Conservation (phyloP, 805 yeast genomes). For the Lipomyces yamanashiensis region DNA sequence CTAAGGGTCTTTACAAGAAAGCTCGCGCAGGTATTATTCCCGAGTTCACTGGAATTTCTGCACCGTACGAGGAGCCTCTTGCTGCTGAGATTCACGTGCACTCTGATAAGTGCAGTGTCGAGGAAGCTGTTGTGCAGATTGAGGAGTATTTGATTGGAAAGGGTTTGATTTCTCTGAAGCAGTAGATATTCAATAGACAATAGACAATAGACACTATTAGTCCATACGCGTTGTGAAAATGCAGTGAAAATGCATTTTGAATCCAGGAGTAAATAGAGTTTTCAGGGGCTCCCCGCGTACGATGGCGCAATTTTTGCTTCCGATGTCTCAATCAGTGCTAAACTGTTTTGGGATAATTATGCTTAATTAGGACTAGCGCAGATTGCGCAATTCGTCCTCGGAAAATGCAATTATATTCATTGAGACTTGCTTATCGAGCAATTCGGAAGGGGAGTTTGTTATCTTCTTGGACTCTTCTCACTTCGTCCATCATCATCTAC, state of each 20-base stretch:
- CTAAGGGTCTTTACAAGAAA: conserved; percentile 94
- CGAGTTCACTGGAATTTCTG: conserved; percentile 94
- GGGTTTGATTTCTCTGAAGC: conserved; percentile 11
- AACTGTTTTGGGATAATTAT: background rate
- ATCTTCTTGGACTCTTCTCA: background rate
- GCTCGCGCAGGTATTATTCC: conserved; percentile 94
- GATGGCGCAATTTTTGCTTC: background rate
- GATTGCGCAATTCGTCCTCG: conserved; percentile 19
- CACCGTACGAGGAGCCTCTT: conserved; percentile 94
- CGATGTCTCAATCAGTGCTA: background rate
- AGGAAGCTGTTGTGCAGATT: conserved; percentile 78
- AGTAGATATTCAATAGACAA: background rate
- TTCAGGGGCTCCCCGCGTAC: conserved; percentile 13
- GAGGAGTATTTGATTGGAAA: conserved; percentile 58
- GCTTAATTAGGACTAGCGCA: conserved; percentile 8
- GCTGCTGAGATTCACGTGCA: conserved; percentile 80
- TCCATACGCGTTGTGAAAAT: conserved; percentile 1
- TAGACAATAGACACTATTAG: too few species aligned
- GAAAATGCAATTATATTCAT: background rate
- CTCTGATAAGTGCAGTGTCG: conserved; percentile 72
- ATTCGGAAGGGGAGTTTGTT: background rate
- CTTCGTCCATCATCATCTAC: background rate
- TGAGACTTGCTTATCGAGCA: conserved; percentile 5
- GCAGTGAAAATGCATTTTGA: background rate
- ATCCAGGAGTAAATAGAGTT: conserved; percentile 2